phyloP scores from a whole-genome alignment of 345 rosid species.

The Euclidium syriacum region DNA sequence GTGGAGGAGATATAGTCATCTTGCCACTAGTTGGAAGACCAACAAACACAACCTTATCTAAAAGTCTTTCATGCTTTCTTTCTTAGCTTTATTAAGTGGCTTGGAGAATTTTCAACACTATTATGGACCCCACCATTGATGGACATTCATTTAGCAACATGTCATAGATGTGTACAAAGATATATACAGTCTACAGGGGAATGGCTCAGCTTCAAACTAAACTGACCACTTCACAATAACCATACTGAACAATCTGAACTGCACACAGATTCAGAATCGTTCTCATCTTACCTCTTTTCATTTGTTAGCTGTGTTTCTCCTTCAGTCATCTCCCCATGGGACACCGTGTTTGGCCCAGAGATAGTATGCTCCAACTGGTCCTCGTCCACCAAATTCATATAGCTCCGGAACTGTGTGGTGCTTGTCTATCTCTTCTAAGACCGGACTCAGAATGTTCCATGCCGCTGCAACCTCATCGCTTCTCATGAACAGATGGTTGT shows the following conservation, averaged over 20 bases:
- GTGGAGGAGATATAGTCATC: slow-evolving; percentile 1
- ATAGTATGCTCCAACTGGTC: slow-evolving; percentile 65
- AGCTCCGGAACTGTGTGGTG: slow-evolving; percentile 49
- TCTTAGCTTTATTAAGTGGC: slow-evolving; percentile 10
- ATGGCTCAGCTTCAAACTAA: background rate
- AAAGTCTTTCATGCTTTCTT: background rate
- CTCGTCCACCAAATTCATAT: slow-evolving; percentile 70
- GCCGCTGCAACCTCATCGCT: slow-evolving; percentile 79
- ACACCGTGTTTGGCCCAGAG: slow-evolving; percentile 74
- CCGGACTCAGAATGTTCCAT: slow-evolving; percentile 55
- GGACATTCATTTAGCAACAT: background rate
- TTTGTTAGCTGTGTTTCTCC: background rate
- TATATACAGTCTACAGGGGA: background rate
- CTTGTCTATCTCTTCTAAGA: slow-evolving; percentile 53
- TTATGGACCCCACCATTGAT: slow-evolving; percentile 5
- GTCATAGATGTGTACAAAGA: slow-evolving; percentile 4
- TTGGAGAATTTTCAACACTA: background rate
- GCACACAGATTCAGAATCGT: background rate
- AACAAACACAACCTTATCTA: slow-evolving; percentile 12
- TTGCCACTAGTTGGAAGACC: slow-evolving; percentile 8
- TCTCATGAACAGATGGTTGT: slow-evolving; percentile 76
- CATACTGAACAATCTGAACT: background rate
- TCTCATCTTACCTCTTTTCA: background rate
- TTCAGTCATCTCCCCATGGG: slow-evolving; percentile 49
- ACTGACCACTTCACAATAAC: background rate